Conservation (phyloP, 495 filamentous ascomycete species). For the Daldinia childiae region DNA sequence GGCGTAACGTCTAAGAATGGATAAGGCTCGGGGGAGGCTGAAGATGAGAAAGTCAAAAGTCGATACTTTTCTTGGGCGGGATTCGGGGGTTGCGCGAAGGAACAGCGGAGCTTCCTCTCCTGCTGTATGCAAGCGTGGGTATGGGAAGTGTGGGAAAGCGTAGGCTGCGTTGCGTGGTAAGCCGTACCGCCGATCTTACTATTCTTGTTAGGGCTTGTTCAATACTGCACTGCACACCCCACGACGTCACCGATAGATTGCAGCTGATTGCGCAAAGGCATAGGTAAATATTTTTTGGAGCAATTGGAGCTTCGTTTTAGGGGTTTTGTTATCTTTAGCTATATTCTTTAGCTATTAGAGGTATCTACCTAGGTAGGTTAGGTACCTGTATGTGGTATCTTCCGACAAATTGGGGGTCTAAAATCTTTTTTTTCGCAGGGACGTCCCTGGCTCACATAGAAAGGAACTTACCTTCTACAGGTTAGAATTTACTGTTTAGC, state of each 20-base stretch:
- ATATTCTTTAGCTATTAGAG: not conserved
- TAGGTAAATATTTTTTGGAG: conserved; percentile 16
- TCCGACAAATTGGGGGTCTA: not conserved
- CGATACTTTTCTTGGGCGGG: conserved; percentile 4
- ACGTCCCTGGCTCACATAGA: not conserved
- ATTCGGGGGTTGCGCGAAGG: conserved; percentile 7
- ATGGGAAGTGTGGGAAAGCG: not conserved
- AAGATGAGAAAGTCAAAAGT: conserved; percentile 7
- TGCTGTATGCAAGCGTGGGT: not conserved
- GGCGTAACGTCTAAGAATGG: not conserved
- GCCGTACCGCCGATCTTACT: conserved; percentile 23
- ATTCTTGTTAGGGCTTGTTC: conserved; percentile 9
- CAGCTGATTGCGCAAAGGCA: conserved; percentile 30
- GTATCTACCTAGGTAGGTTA: too few species aligned
- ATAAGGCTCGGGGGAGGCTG: not conserved
- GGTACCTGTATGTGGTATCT: conserved; percentile 2
- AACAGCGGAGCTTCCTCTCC: conserved; percentile 12
- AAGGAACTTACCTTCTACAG: not conserved
- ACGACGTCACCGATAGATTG: conserved; percentile 30
- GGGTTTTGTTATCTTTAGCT: conserved; percentile 27
- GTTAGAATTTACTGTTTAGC: not conserved
- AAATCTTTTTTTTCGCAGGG: too few species aligned
- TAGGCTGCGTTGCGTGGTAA: conserved; percentile 9
- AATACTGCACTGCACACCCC: conserved; percentile 12
- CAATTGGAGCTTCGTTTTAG: conserved; percentile 21